Conservation (phyloP, 352 stramenopile genomes). For the Phytophthora sp. region DNA sequence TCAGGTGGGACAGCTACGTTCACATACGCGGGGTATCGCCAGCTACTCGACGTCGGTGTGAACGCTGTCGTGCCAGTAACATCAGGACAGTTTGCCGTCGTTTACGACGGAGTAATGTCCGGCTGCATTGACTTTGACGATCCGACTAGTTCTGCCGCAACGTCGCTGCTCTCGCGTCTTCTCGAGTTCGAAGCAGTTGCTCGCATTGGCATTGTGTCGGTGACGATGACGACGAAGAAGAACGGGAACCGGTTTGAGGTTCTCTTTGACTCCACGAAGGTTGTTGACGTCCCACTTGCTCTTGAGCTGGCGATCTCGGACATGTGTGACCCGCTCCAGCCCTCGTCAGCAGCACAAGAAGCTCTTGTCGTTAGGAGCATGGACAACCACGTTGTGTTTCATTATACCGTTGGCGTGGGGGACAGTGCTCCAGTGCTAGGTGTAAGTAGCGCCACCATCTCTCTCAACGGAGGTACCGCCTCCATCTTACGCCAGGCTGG, state of each 20-base stretch:
- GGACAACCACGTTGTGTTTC: slow-evolving; percentile 58
- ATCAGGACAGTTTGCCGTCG: slow-evolving; percentile 68
- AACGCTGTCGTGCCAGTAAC: slow-evolving; percentile 53
- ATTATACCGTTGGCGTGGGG: slow-evolving; percentile 52
- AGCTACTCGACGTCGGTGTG: slow-evolving; percentile 74
- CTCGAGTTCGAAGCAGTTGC: slow-evolving; percentile 48
- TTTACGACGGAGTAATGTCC: slow-evolving; percentile 45
- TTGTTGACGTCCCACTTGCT: slow-evolving; percentile 47
- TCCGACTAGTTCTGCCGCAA: slow-evolving; percentile 38
- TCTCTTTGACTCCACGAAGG: slow-evolving; percentile 54
- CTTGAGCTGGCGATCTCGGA: slow-evolving; percentile 51
- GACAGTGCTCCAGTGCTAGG: slow-evolving; percentile 42
- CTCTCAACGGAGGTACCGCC: slow-evolving; percentile 24
- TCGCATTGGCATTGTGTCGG: slow-evolving; percentile 59
- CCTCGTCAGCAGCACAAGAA: slow-evolving; percentile 42
- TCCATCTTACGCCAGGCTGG: slow-evolving; percentile 44
- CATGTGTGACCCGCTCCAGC: slow-evolving; percentile 60
- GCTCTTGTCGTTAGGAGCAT: slow-evolving; percentile 44
- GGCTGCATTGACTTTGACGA: slow-evolving; percentile 66
- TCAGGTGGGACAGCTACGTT: slow-evolving; percentile 57
- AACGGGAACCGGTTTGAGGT: slow-evolving; percentile 69
- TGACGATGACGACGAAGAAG: slow-evolving; percentile 49
- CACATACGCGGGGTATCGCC: slow-evolving; percentile 56
- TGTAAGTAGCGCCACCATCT: slow-evolving; percentile 34
- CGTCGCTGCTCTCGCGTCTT: slow-evolving; percentile 55